Conservation (phyloP, 352 stramenopile species). For the Discostella stelligera region DNA sequence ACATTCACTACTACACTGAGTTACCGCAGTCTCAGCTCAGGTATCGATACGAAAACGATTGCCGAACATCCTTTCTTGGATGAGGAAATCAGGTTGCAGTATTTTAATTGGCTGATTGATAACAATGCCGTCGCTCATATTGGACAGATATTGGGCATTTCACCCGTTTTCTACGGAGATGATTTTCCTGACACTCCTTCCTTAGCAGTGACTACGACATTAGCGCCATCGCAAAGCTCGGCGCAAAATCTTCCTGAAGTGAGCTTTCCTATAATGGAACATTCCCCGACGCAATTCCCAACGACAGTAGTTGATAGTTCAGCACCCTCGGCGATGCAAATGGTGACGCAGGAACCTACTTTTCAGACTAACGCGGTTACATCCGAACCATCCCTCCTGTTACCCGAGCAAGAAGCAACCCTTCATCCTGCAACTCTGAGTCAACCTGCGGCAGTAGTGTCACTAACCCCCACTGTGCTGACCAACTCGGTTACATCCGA, state of each 20-base stretch:
- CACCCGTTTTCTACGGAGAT: constrained; percentile 33
- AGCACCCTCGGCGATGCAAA: neutral
- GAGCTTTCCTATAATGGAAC: neutral
- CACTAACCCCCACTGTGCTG: neutral
- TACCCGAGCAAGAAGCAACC: neutral
- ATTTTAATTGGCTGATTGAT: constrained; percentile 27
- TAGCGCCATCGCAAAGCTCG: neutral
- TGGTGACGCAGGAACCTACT: neutral
- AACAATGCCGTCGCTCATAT: constrained; percentile 31
- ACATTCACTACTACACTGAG: constrained; percentile 39
- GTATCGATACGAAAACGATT: constrained; percentile 25
- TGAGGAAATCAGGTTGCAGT: constrained; percentile 21
- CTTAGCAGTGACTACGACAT: neutral
- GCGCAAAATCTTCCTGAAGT: neutral
- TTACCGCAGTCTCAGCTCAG: constrained; percentile 27
- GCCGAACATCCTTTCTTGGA: constrained; percentile 41
- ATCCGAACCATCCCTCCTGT: neutral
- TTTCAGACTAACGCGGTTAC: neutral
- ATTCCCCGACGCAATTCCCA: neutral
- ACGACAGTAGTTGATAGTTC: neutral
- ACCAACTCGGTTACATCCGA: neutral
- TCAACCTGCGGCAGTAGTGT: neutral
- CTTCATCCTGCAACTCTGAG: neutral
- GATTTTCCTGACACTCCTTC: constrained; percentile 18
- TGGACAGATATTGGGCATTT: constrained; percentile 21